phyloP scores from a whole-genome alignment of 1,284 basidiomycete species.

The Fomitopsis palustris region DNA sequence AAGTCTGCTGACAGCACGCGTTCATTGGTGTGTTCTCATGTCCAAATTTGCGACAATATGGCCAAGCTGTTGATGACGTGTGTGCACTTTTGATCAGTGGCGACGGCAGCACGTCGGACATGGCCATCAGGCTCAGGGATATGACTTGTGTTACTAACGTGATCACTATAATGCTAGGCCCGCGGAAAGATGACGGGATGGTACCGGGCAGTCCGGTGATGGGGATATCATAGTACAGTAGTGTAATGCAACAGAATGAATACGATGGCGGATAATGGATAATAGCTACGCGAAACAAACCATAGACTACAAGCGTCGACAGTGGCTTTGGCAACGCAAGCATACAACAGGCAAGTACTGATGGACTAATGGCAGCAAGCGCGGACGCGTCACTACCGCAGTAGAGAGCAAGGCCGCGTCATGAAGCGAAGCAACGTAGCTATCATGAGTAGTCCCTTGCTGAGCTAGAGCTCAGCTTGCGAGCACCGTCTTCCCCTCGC shows the following conservation, averaged over 20 bases:
- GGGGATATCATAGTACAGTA: neutral
- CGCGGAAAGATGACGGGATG: no score
- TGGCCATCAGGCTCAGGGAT: no score
- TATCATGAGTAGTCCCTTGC: constrained; percentile 11
- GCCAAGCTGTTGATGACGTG: no score
- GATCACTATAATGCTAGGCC: no score
- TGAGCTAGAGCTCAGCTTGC: constrained; percentile 9
- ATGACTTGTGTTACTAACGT: no score
- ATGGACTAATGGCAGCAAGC: neutral
- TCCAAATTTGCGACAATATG: no score
- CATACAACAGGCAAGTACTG: neutral
- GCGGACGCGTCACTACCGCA: neutral
- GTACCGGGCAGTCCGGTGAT: neutral
- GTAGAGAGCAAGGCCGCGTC: neutral
- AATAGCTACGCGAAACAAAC: neutral
- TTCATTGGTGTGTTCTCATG: no score
- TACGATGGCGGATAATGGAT: neutral
- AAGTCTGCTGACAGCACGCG: no score
- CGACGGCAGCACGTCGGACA: no score
- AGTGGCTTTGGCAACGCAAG: neutral
- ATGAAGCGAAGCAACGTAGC: neutral
- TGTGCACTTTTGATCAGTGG: no score
- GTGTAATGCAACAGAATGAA: neutral
- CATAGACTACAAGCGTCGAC: neutral
- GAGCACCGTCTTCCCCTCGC: constrained; percentile 9